phyloP scores from a whole-genome alignment of 176 grass and related monocot genomes.

The Carex littledalei region DNA sequence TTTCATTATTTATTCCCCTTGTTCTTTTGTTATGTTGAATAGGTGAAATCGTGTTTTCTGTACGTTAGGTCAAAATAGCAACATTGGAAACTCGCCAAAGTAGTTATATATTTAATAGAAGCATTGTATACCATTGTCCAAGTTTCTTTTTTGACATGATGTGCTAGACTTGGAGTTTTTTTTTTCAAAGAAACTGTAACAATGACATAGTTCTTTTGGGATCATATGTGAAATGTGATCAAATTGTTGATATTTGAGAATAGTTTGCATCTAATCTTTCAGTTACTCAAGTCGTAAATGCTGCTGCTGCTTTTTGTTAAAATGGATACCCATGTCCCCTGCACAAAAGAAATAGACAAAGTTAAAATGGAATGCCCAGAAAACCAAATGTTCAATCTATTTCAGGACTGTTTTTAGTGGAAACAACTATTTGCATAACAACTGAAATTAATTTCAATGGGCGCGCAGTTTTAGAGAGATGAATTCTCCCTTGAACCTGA shows the following conservation, averaged over 20 bases:
- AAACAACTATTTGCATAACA: neutral
- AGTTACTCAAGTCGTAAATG: too few relatives aligned
- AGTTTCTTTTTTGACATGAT: too few relatives aligned
- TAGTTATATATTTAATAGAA: neutral
- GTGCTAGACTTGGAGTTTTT: too few relatives aligned
- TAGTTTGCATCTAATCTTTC: too few relatives aligned
- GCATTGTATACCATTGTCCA: neutral
- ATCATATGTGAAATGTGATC: too few relatives aligned
- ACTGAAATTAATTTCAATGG: neutral
- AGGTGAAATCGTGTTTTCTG: neutral
- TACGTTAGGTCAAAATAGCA: neutral
- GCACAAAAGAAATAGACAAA: neutral
- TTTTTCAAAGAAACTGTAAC: too few relatives aligned
- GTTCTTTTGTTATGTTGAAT: slow-evolving; percentile 4
- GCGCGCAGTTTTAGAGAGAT: slow-evolving; percentile 27
- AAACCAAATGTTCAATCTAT: neutral
- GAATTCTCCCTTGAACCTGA: slow-evolving; percentile 58
- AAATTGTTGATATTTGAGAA: too few relatives aligned
- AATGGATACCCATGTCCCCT: slow-evolving; percentile 52
- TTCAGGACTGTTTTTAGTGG: neutral
- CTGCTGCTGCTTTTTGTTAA: too few relatives aligned
- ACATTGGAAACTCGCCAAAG: neutral
- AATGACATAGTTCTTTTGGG: too few relatives aligned
- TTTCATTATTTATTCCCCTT: neutral
- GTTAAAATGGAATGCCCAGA: neutral